phyloP scores from a whole-genome alignment of 352 stramenopile genomes.

The Poterioochromonas sp. region DNA sequence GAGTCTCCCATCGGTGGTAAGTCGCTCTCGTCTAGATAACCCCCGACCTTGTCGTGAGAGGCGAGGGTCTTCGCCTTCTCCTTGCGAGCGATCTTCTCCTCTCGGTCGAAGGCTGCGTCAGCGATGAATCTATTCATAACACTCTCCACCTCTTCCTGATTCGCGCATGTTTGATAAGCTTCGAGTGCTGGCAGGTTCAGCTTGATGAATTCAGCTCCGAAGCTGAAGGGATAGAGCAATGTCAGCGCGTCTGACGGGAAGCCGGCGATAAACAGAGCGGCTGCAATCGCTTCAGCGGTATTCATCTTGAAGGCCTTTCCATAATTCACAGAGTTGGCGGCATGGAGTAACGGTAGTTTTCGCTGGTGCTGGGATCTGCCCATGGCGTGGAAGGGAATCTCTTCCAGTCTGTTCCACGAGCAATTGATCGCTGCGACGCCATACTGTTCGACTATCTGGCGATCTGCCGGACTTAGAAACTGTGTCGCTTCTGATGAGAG shows the following conservation, averaged over 20 bases:
- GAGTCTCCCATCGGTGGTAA: no score
- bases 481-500: conserved; percentile 78
- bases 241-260: conserved; percentile 68
- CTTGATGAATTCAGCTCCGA: conserved; percentile 80
- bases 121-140: background rate
- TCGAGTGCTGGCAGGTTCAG: conserved; percentile 74
- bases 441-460: conserved; percentile 49
- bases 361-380: conserved; percentile 77
- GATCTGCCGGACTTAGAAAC: conserved; percentile 75
- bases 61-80: background rate
- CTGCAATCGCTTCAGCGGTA: conserved; percentile 90
- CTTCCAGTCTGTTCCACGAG: conserved; percentile 89
- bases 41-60: background rate
- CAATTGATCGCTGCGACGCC: conserved; percentile 87
- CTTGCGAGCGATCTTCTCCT: background rate
- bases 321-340: conserved; percentile 98
- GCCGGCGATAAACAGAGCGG: conserved; percentile 92
- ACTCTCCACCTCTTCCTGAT: conserved; percentile 51
- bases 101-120: background rate
- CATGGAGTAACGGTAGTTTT: conserved; percentile 91
- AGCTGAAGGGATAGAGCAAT: conserved; percentile 84
- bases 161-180: conserved; percentile 60
- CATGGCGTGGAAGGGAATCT: conserved; percentile 89
- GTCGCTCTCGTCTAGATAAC: background rate
- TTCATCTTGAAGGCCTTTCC: conserved; percentile 86